Percentiles rank a stretch among this genome's conserved stretches.
Evolutionary conservation across 148 eudicot genomes (phyloP).

Genomic region (Cornus florida): DNA sequence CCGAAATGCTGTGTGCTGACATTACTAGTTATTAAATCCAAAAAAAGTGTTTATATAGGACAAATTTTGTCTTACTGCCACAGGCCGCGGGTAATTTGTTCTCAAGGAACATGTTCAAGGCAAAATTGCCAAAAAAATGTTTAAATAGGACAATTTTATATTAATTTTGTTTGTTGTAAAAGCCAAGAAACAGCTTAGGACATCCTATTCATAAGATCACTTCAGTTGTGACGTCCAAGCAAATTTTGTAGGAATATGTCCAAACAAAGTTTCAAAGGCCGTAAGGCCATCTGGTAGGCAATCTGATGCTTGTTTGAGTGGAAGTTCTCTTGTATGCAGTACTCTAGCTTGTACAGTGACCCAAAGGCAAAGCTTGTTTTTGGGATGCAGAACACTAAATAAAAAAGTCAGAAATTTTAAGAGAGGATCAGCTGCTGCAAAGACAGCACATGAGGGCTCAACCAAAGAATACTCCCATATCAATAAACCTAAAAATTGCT

Average conservation of each 20-base stretch:
- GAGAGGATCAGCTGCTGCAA: constrained; percentile 24
- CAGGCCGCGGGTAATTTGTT: too few species aligned
- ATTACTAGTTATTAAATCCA: too few species aligned
- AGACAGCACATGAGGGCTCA: constrained; percentile 44
- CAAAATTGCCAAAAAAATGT: too few species aligned
- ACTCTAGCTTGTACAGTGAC: not conserved
- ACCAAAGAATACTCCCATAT: constrained; percentile 39
- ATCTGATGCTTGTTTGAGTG: not conserved
- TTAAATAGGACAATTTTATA: too few species aligned
- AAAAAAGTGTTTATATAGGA: too few species aligned
- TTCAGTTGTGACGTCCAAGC: too few species aligned
- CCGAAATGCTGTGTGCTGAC: too few species aligned
- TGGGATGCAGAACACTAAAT: constrained; percentile 39
- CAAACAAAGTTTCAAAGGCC: constrained; percentile 33
- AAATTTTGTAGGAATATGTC: not conserved
- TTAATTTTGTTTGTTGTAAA: too few species aligned
- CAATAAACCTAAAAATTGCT: constrained; percentile 34
- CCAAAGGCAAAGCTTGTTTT: not conserved
- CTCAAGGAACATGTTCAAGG: too few species aligned
- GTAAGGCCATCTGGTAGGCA: constrained; percentile 45
- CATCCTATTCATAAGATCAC: too few species aligned
- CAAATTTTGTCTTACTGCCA: too few species aligned
- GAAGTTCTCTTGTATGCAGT: not conserved
- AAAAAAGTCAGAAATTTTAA: constrained; percentile 42
- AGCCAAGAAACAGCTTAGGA: too few species aligned